Base-by-base conservation (phyloP, 495 filamentous ascomycete genomes). In the Chaetomidium leptoderma region DNA sequence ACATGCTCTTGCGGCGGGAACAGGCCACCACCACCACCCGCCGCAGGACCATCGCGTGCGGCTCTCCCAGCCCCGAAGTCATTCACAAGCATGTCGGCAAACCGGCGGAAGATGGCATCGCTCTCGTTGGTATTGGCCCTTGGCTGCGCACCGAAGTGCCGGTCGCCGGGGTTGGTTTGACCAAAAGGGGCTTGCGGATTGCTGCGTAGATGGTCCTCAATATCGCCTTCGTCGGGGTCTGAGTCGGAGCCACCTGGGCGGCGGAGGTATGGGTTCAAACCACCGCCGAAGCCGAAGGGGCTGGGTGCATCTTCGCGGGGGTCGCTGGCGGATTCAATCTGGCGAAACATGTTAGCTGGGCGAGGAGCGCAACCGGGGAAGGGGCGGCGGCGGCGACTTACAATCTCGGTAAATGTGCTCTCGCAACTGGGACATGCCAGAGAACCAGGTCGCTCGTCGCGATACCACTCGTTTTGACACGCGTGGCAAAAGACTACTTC, bases 321-420 rank as follows among this genome's bases (percentile, higher is more conserved):
- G 49, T 82, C 78, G 39, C 69, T 71, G 1, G 67, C 67, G 17
- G 62, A 50, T 4, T 70, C 74, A 33, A 79, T 65, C 74, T 78
- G 35, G 24, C 2, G n/a, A 9, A 33, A 23, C 3, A 13, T 16
- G 62, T 74, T 57, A 70, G 73, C 39, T 24, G 30, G 24, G 13
- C 37, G 40, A 51, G 53, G n/a, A 17, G 4, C 2, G 24, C 1
- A 40, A 63, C 5, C 10, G 36, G 6, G 14, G 53, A 47, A 51
- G 17, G 53, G 10, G 39, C 29, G 26, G 5, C 16, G 17, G 32
- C 4, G 4, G 27, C 40, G 42, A 78, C 84, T 58, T 68, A 90
- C 92, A 57, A 96, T 92, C 73, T 98, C 90, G 7, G 82, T 87
- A 67, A 88, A 84, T 6, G 95, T 88, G n/a, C 82, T 81, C 13